phyloP scores from a whole-genome alignment of 805 yeast genomes.

The Clavispora phyllophila region DNA sequence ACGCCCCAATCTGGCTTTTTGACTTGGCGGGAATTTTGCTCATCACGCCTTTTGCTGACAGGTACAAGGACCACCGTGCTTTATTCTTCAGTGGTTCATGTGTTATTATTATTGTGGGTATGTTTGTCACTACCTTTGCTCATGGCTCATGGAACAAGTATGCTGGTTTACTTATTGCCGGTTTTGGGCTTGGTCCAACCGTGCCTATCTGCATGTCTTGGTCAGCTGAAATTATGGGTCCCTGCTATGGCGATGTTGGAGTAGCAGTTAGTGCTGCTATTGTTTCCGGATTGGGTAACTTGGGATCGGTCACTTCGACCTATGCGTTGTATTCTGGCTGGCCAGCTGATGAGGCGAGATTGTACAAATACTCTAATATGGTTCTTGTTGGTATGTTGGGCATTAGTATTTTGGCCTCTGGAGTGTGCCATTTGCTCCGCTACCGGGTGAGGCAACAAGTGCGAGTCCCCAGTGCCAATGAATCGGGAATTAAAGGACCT shows the following conservation, averaged over 20 bases:
- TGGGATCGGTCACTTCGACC: slow-evolving; percentile 81
- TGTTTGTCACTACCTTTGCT: slow-evolving; percentile 74
- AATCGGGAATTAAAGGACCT: too few relatives aligned
- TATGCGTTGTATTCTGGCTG: slow-evolving; percentile 84
- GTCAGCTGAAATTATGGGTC: slow-evolving; percentile 69
- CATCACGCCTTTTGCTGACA: slow-evolving; percentile 78
- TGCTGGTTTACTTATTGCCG: slow-evolving; percentile 76
- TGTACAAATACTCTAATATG: slow-evolving; percentile 72
- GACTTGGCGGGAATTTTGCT: slow-evolving; percentile 71
- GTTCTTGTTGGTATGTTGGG: slow-evolving; percentile 77
- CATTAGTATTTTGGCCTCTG: slow-evolving; percentile 51
- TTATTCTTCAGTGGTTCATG: slow-evolving; percentile 59
- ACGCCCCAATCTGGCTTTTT: slow-evolving; percentile 89
- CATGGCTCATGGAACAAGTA: slow-evolving; percentile 68
- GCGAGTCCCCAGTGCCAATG: too few relatives aligned
- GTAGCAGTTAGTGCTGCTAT: slow-evolving; percentile 78
- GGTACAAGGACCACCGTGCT: slow-evolving; percentile 53
- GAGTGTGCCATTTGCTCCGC: slow-evolving; percentile 28
- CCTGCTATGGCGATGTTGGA: slow-evolving; percentile 77
- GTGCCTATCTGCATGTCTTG: slow-evolving; percentile 85
- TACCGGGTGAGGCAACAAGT: slow-evolving; percentile 30
- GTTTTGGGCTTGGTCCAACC: slow-evolving; percentile 87
- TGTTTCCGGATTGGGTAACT: slow-evolving; percentile 81
- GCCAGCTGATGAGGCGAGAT: slow-evolving; percentile 67
- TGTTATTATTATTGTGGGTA: slow-evolving; percentile 65